Base-by-base conservation (phyloP, 73 alveolate species). In the Paramecium bursaria region DNA sequence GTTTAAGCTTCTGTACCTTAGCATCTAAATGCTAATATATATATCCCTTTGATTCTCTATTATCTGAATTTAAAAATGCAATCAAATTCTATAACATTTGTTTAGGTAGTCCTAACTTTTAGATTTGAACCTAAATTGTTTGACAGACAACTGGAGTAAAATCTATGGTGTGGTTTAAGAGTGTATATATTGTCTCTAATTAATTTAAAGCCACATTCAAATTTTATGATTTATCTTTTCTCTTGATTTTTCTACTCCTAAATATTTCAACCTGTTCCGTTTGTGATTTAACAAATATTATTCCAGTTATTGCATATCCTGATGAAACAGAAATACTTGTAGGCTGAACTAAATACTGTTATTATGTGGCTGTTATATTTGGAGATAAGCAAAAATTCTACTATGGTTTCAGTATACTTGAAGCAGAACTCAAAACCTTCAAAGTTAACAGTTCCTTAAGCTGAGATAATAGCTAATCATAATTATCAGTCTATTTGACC, bases 381-480 rank as follows among this genome's bases (percentile, higher is more conserved):
- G 82, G 82, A 3, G 82, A 35, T 42, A 67, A 67, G 44, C 82
- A 67, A 9, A 67, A 67, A 15, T 67, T 42, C 44, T 67, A 5
- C 50, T 39, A 35, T 11, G 82, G 82, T 19, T 7, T 31, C 33
- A 67, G 44, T 42, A 42, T 11, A 21, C 19, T n/a, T 13, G 82
- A 31, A 21, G 60, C 26, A 4, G 26, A 6, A 21, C 44, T 67
- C 27, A 67, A 42, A 39, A 67, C 13, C 19, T 67, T 67, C 21
- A 35, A 19, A 30, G 33, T 57, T 39, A 67, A 67, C 22, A 42
- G 22, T 25, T 67, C 82, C 44, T 67, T 33, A 11, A 67, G 21
- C 44, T 31, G 21, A 39, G 33, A 39, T 9, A 67, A 30, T 7
- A 67, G 13, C 10, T 67, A 35, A 5, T 67, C 82, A 39, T 67